Base-by-base conservation (phyloP, 148 eudicot genomes). In the Vaccinium macrocarpon region DNA sequence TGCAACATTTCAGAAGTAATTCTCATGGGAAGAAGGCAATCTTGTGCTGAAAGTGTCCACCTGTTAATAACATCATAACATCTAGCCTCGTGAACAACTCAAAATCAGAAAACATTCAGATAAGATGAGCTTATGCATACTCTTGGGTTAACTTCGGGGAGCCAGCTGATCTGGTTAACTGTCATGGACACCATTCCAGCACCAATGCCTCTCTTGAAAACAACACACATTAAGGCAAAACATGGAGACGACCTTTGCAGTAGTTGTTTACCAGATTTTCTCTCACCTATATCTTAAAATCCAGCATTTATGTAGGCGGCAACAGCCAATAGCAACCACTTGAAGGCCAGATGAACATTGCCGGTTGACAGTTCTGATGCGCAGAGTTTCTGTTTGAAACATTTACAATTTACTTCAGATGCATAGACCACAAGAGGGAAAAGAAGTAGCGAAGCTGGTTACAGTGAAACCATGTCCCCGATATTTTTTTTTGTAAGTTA, bases 321-420 rank as follows among this genome's bases (percentile, higher is more conserved):
- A 77, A 95, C 91, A 85, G 42, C 42, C 42, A 38, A 93, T 96
- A 87, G 92, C 91, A 86, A 95, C 98, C 81, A 96, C 95, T 83
- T 95, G 98, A 79, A 95, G 96, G 76, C 96, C 95, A 80, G 98
- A 95, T 66, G 98, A 92, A 87, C 96, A 95, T 89, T 95, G 98
- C 88, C 98, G 90, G 86, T 93, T 95, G 64, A 95, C 95, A 9
- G 98, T 95, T 92, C 95, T 88, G 57, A 92, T 83, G 56, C 97
- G 97, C 62, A 95, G 97, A 81, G 90, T 90, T 35, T 93, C 97
- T 95, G 88, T 2, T 49, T 76, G 49, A 78, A 82, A 70, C 25
- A 78, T 51, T 13, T 3, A 75, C n/a, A 50, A n/a, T n/a, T 19
- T 75, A 70, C 18, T 70, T 35, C 76, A 29, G 18, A 71, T 35